A percentile compares a stretch with the other conserved stretches of the same genome.
phyloP scores from a whole-genome alignment of 164 flowering plant species.

The Stephania japonica region DNA sequence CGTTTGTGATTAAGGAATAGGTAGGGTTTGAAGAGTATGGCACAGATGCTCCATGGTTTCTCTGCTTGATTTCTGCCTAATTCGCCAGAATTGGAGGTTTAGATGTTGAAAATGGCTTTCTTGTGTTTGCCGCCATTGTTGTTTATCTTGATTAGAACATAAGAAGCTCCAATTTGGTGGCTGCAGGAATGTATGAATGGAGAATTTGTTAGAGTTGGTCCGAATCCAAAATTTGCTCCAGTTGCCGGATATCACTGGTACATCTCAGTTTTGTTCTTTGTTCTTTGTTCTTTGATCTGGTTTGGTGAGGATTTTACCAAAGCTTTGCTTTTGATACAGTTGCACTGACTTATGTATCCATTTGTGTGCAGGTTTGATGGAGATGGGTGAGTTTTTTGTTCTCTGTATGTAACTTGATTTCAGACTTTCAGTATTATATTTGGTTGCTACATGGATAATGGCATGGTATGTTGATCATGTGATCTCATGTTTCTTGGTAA shows the following conservation, averaged over 20 bases:
- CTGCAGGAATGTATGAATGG: constrained; percentile 89
- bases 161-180: background rate
- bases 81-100: background rate
- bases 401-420: background rate
- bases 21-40: too few species aligned
- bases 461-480: background rate
- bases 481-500: background rate
- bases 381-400: constrained; percentile 70
- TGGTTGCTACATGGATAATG: background rate
- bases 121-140: background rate
- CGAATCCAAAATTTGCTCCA: constrained; percentile 86
- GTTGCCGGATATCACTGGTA: constrained; percentile 97
- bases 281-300: background rate
- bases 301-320: too few species aligned
- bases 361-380: constrained; percentile 94
- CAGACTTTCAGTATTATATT: background rate
- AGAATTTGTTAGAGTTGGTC: constrained; percentile 94
- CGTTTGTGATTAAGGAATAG: too few species aligned
- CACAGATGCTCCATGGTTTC: background rate
- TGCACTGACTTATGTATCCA: constrained; percentile 11
- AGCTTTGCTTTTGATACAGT: background rate
- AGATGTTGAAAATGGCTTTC: background rate
- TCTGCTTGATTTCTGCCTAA: too few species aligned
- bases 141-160: background rate
- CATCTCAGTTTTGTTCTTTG: background rate